Evolutionary conservation across 345 rosid genomes (phyloP), one percentile per base, ranked within the genome.

Genomic region (Melaleuca quinquenervia): DNA sequence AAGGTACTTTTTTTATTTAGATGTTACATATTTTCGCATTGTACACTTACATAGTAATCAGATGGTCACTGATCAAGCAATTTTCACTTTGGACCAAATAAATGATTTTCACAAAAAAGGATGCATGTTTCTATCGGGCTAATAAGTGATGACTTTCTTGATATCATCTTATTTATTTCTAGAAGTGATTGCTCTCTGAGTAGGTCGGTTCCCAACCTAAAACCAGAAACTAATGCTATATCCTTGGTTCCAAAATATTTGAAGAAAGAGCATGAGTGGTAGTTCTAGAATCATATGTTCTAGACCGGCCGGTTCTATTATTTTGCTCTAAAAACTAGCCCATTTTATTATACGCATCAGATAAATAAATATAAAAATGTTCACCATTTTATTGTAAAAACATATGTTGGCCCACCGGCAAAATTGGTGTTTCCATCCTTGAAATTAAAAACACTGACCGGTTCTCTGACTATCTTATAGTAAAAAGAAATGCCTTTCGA

Each of bases 241-340:
- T 12, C 32, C 16, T 36, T 64, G 21, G 5, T 32, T 64, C 45
- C 45, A 64, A 64, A 64, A 64, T 22, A 64, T 64, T 64, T 32
- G 24, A 64, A 64, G 24, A 21, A 2, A 64, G 6, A 64, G 8
- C 45, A 3, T 5, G 15, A 15, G 2, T 29, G 44, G 22, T 29
- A 29, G 1, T 62, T 62, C 10, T 62, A 2, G 21, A 64, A 16
- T 24, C 0, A 4, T 2, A 0, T 16, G 1, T 16, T 15, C 41
- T 1, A 15, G 22, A 64, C 16, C 3, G 44, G 45, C 45, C 21
- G 18, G 21, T 32, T 64, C 12, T 11, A 11, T 51, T 51, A n/a
- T n/a, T n/a, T n/a, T n/a, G n/a, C n/a, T 22, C 1, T 4, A 11
- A 5, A 64, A 64, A 16, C 11, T 1, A 0, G 21, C 21, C 78